Conservation (phyloP, 306 rosid species). For the Quercus variabilis region DNA sequence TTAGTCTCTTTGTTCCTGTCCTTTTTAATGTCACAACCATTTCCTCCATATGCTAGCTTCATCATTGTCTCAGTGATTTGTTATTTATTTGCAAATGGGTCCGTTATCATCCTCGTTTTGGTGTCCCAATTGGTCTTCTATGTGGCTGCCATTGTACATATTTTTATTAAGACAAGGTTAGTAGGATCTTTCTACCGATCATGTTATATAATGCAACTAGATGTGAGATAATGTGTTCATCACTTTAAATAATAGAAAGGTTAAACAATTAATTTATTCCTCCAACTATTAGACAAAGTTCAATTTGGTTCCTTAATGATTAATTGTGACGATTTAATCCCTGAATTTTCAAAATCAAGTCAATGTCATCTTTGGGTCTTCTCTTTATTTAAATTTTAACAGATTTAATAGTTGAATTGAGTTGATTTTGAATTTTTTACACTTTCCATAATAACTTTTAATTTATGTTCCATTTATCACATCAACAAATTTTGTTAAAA, state of each 20-base stretch:
- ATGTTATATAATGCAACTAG: constrained; percentile 6
- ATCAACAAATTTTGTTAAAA: too few relatives aligned
- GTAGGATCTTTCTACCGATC: constrained; percentile 23
- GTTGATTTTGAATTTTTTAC: too few relatives aligned
- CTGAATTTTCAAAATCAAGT: too few relatives aligned
- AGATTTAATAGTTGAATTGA: too few relatives aligned
- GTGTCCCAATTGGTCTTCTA: constrained; percentile 74
- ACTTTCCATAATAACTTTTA: too few relatives aligned
- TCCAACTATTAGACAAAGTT: too few relatives aligned
- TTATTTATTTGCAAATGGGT: constrained; percentile 79
- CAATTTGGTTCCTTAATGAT: too few relatives aligned
- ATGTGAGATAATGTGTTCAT: constrained; percentile 1
- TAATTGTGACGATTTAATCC: too few relatives aligned
- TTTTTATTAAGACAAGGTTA: constrained; percentile 84
- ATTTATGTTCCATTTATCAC: too few relatives aligned
- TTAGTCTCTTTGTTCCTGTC: constrained; percentile 59
- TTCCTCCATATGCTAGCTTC: constrained; percentile 70
- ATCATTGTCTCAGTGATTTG: constrained; percentile 64
- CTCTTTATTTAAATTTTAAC: too few relatives aligned
- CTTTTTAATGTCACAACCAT: constrained; percentile 56
- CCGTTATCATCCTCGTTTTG: constrained; percentile 58
- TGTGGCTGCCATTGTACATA: constrained; percentile 67
- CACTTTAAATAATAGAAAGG: neutral
- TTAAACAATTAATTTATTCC: too few relatives aligned
- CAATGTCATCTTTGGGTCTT: too few relatives aligned